Evolutionary conservation across 2,329 filamentous ascomycete species (phyloP).

Genomic region (Paramyrothecium roridum): DNA sequence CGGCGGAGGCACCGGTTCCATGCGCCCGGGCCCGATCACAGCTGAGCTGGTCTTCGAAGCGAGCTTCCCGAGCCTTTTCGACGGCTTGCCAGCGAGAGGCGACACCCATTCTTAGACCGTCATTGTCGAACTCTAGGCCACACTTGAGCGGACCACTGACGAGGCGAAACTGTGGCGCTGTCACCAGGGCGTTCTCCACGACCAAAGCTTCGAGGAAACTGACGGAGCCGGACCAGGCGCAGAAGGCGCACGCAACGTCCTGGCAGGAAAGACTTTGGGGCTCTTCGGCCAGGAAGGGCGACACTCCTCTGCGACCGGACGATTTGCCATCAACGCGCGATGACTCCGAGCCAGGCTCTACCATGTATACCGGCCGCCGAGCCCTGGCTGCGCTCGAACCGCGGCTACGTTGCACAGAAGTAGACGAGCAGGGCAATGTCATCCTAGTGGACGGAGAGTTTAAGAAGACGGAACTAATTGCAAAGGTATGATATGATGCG

Average conservation of each 20-base stretch:
- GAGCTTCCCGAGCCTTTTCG: background rate
- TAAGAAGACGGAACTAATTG: slow-evolving; percentile 95
- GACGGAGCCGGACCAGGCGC: slow-evolving; percentile 13
- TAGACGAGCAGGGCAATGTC: slow-evolving; percentile 88
- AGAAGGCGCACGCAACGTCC: slow-evolving; percentile 21
- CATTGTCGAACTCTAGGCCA: slow-evolving; percentile 21
- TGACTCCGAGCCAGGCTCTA: slow-evolving; percentile 53
- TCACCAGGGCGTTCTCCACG: slow-evolving; percentile 25
- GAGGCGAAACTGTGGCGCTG: slow-evolving; percentile 5
- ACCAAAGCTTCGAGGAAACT: slow-evolving; percentile 15
- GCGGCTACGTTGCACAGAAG: slow-evolving; percentile 87
- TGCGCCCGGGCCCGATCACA: slow-evolving; percentile 14
- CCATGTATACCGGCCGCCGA: slow-evolving; percentile 66
- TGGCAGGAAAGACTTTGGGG: slow-evolving; percentile 52
- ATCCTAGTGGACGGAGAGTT: slow-evolving; percentile 94
- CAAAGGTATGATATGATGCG: slow-evolving; percentile 59
- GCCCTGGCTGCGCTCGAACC: slow-evolving; percentile 73
- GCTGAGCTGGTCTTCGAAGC: background rate
- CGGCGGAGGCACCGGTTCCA: slow-evolving; percentile 8
- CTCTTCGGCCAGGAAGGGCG: slow-evolving; percentile 28
- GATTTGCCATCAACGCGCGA: slow-evolving; percentile 52
- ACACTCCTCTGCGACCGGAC: slow-evolving; percentile 48
- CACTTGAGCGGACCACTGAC: slow-evolving; percentile 10
- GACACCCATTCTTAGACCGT: slow-evolving; percentile 19
- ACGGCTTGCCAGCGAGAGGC: background rate